Evolutionary conservation across 1,284 basidiomycete species (phyloP).

Genomic region (Trametes pubescens): DNA sequence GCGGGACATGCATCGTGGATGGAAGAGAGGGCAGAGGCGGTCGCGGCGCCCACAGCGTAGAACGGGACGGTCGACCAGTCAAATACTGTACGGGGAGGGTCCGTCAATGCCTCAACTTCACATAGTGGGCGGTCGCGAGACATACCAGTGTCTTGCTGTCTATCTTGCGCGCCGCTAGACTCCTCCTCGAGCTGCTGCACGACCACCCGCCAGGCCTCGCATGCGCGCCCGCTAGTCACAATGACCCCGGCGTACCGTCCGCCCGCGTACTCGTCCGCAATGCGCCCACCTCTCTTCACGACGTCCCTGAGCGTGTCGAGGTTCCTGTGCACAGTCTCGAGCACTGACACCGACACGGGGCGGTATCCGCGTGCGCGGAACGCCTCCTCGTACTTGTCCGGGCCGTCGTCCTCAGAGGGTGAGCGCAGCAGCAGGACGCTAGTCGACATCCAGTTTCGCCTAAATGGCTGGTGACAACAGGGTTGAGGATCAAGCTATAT

Average conservation of each 20-base stretch:
- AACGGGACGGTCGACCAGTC: slow-evolving; percentile 55
- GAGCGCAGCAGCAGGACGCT: slow-evolving; percentile 64
- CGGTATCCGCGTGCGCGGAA: slow-evolving; percentile 46
- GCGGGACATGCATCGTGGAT: slow-evolving; percentile 44
- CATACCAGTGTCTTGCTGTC: background rate
- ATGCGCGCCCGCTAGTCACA: slow-evolving; percentile 75
- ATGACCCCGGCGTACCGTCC: slow-evolving; percentile 63
- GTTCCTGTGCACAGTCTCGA: slow-evolving; percentile 68
- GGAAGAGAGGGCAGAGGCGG: slow-evolving; percentile 55
- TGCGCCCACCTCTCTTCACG: slow-evolving; percentile 39
- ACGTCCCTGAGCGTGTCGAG: slow-evolving; percentile 52
- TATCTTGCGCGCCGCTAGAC: background rate
- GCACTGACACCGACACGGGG: slow-evolving; percentile 67
- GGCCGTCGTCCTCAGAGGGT: slow-evolving; percentile 47
- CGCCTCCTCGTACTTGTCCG: slow-evolving; percentile 40
- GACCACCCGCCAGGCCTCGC: slow-evolving; percentile 65
- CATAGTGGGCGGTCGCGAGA: background rate
- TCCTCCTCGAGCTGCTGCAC: slow-evolving; percentile 14
- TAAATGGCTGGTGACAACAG: background rate
- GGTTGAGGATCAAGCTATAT: background rate
- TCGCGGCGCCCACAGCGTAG: slow-evolving; percentile 77
- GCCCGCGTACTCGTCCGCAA: slow-evolving; percentile 16
- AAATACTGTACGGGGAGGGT: background rate
- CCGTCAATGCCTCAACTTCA: background rate
- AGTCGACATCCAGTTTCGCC: slow-evolving; percentile 18